Evolutionary conservation across 352 stramenopile genomes (phyloP).

Genomic region (Globisporangium apiculatum): DNA sequence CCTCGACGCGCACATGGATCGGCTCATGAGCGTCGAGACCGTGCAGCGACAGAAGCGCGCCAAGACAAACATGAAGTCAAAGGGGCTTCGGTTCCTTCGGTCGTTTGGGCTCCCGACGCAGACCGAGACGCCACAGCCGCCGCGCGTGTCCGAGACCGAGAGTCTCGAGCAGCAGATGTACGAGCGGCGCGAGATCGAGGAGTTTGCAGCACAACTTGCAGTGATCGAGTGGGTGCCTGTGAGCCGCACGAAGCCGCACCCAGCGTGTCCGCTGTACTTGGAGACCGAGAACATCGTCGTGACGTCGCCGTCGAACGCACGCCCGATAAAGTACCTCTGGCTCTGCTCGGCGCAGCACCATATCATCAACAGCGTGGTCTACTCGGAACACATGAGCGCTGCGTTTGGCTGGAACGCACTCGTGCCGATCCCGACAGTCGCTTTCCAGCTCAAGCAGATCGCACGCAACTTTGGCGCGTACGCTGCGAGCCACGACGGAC

Average conservation of each 20-base stretch:
- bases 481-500: slow-evolving; percentile 1
- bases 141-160: slow-evolving; percentile 11
- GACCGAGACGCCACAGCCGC: slow-evolving; percentile 9
- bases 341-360: slow-evolving; percentile 63
- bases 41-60: slow-evolving; percentile 16
- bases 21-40: slow-evolving; percentile 28
- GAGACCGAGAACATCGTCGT: slow-evolving; percentile 31
- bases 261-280: slow-evolving; percentile 30
- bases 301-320: slow-evolving; percentile 29
- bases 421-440: slow-evolving; percentile 31
- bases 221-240: slow-evolving; percentile 60
- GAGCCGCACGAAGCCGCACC: slow-evolving; percentile 25
- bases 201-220: slow-evolving; percentile 51
- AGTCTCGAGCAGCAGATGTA: slow-evolving; percentile 25
- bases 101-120: slow-evolving; percentile 23
- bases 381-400: slow-evolving; percentile 29
- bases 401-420: slow-evolving; percentile 41
- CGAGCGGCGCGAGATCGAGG: slow-evolving; percentile 43
- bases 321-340: slow-evolving; percentile 36
- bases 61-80: slow-evolving; percentile 40
- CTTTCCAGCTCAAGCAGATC: slow-evolving; percentile 43
- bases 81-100: slow-evolving; percentile 47
- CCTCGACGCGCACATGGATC: slow-evolving; percentile 49
- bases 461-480: slow-evolving; percentile 25
- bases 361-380: slow-evolving; percentile 39